These are phyloP conservation scores for Apiospora pterosperma DNA, from an alignment of 2,329 filamentous ascomycete species.

Conservation along the genomic window DNA sequence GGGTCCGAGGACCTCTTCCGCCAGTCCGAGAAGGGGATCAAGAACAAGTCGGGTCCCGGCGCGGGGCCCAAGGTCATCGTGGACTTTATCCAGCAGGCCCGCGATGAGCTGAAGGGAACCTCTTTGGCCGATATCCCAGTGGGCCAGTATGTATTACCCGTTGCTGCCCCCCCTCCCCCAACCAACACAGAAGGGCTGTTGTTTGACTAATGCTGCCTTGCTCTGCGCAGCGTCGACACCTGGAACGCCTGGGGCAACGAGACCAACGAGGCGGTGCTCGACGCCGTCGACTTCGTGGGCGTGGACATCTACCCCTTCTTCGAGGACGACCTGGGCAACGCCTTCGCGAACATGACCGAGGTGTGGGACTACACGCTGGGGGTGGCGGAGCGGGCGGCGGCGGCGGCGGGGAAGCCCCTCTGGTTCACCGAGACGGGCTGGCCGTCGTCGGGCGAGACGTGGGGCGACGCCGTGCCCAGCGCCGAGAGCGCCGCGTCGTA, in stretches of 20 bases:
- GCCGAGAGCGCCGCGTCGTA: conserved; percentile 69
- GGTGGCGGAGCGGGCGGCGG: conserved; percentile 22
- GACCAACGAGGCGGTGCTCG: conserved; percentile 67
- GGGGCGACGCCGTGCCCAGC: conserved; percentile 61
- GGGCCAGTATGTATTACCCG: conserved; percentile 53
- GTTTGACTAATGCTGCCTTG: not conserved
- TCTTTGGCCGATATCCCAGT: conserved; percentile 41
- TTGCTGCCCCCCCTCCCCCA: too few relatives aligned
- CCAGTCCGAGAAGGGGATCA: conserved; percentile 45
- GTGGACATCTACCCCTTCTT: conserved; percentile 86
- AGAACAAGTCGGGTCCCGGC: conserved; percentile 60
- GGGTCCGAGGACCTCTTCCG: conserved; percentile 80
- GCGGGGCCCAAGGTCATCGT: conserved; percentile 49
- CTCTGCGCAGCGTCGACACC: conserved; percentile 62
- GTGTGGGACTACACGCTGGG: not conserved
- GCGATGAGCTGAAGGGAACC: not conserved
- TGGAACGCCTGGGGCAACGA: conserved; percentile 77
- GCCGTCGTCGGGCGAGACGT: conserved; percentile 46
- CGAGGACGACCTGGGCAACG: conserved; percentile 56
- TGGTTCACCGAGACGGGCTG: conserved; percentile 76
- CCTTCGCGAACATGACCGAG: not conserved
- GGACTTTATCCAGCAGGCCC: not conserved
- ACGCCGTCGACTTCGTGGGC: conserved; percentile 73
- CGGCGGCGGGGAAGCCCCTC: conserved; percentile 63
- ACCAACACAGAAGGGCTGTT: too few relatives aligned